These are phyloP conservation scores for Corchorus capsularis DNA, from an alignment of 345 rosid species.

Conservation along the genomic window DNA sequence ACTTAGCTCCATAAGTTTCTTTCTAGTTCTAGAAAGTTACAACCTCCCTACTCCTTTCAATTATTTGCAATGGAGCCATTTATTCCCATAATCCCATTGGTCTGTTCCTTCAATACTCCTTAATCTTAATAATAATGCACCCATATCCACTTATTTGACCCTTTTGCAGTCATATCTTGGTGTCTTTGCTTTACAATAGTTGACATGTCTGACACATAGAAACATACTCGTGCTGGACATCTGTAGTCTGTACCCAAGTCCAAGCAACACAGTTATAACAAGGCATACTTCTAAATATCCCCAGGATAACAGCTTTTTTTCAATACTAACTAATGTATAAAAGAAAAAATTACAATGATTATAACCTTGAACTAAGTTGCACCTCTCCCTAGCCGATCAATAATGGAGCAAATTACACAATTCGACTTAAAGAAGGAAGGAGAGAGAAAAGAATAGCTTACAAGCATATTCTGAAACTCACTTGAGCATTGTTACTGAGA, in stretches of 20 bases:
- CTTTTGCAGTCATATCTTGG: not conserved
- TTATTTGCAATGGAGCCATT: not conserved
- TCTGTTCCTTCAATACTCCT: not conserved
- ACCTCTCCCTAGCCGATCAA: not conserved
- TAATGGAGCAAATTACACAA: not conserved
- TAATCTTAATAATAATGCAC: not conserved
- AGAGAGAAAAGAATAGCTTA: not conserved
- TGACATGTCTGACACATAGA: not conserved
- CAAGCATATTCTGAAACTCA: slow-evolving; percentile 36
- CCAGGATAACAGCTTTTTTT: not conserved
- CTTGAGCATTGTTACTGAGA: slow-evolving; percentile 89
- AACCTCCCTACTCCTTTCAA: not conserved
- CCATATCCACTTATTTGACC: not conserved
- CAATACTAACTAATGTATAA: not conserved
- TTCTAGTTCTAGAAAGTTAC: slow-evolving; percentile 6
- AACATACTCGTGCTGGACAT: not conserved
- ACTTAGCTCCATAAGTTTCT: not conserved
- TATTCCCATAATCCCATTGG: not conserved
- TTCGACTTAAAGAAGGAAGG: not conserved
- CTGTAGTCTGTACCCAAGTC: not conserved
- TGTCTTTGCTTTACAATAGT: not conserved
- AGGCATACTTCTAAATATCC: not conserved
- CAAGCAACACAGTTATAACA: not conserved
- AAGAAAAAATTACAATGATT: not conserved
- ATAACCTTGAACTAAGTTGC: not conserved